Conservation (phyloP, 148 eudicot genomes). For the Vaccinium corymbosum region DNA sequence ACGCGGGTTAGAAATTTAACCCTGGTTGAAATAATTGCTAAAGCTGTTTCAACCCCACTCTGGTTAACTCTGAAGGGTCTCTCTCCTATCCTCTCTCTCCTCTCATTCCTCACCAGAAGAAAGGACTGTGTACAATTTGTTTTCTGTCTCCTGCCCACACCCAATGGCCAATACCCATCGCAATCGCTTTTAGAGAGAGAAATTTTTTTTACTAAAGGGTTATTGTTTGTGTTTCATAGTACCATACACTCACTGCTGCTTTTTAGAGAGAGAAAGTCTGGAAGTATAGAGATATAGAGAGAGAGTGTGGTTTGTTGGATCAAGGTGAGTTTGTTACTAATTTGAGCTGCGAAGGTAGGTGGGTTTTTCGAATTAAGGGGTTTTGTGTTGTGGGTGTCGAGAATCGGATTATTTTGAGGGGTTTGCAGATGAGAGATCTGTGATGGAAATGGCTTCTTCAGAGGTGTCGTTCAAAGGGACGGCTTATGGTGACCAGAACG, state of each 20-base stretch:
- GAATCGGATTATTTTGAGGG: conserved; percentile 7
- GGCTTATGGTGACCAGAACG: conserved; percentile 17
- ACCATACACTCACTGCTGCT: neutral
- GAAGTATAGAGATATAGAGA: neutral
- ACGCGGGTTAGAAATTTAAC: conserved; percentile 29
- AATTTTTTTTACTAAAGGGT: neutral
- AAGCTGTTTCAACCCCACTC: conserved; percentile 16
- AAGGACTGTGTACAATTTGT: conserved; percentile 14
- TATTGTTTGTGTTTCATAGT: neutral
- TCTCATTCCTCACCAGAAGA: conserved; percentile 7
- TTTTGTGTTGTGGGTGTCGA: neutral
- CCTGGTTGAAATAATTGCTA: conserved; percentile 28
- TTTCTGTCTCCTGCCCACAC: conserved; percentile 5
- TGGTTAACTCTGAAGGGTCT: conserved; percentile 15
- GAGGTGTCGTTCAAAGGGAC: conserved; percentile 42
- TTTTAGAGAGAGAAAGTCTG: neutral
- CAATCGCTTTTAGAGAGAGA: neutral
- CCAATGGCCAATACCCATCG: neutral
- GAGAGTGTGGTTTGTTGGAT: neutral
- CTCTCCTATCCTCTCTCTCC: neutral
- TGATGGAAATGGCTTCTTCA: conserved; percentile 49
- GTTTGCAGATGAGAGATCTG: conserved; percentile 56
- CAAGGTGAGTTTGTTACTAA: neutral
- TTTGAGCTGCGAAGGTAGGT: conserved; percentile 6
- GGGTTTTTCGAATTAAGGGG: neutral